Evolutionary conservation across 31 red algal genomes (phyloP).

Genomic region (Bonnemaisonia californica): DNA sequence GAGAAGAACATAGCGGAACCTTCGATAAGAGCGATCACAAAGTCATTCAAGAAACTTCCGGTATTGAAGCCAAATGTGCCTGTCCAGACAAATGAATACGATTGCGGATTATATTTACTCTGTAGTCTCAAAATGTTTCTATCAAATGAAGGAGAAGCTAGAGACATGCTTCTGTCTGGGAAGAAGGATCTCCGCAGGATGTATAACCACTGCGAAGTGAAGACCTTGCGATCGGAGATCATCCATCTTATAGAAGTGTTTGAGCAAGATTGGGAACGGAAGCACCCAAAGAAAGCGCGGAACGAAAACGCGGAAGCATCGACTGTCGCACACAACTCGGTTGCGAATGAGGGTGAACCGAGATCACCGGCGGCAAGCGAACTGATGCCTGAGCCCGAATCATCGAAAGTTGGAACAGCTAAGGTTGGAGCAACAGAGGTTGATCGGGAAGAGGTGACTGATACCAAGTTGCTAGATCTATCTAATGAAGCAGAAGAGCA

Average conservation of each 20-base stretch:
- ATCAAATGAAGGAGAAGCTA: constrained; percentile 29
- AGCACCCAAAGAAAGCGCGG: neutral
- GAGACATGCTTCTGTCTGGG: constrained; percentile 32
- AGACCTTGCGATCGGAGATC: constrained; percentile 20
- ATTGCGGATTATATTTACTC: constrained; percentile 84
- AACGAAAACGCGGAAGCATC: too few relatives aligned
- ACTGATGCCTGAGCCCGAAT: too few relatives aligned
- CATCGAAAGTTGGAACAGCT: too few relatives aligned
- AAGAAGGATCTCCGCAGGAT: constrained; percentile 12
- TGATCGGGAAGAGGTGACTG: too few relatives aligned
- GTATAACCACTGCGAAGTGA: constrained; percentile 42
- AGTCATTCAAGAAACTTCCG: constrained; percentile 38
- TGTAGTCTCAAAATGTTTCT: constrained; percentile 66
- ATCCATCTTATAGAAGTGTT: constrained; percentile 33
- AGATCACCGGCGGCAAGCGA: too few relatives aligned
- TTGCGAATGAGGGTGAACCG: too few relatives aligned
- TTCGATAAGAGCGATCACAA: neutral
- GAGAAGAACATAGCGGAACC: neutral
- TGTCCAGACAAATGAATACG: constrained; percentile 81
- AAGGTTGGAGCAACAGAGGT: too few relatives aligned
- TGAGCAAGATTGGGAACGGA: constrained; percentile 40
- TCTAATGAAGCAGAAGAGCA: too few relatives aligned
- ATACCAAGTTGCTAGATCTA: too few relatives aligned
- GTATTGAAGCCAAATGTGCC: constrained; percentile 59
- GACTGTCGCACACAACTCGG: too few relatives aligned